Conservation (phyloP, 805 yeast species). For the Pichia nanzhaoensis region DNA sequence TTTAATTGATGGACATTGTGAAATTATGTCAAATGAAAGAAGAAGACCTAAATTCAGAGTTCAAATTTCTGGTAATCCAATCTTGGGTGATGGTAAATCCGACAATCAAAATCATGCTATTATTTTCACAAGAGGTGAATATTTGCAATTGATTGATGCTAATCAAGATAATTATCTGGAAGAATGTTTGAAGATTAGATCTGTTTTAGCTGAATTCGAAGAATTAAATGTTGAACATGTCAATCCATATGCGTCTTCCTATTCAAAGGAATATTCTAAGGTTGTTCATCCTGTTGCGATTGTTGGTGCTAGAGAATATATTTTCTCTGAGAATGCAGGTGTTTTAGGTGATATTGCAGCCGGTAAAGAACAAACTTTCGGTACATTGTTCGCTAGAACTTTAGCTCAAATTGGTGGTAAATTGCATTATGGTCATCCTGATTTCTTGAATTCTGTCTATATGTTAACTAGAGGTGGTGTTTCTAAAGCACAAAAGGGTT, state of each 20-base stretch:
- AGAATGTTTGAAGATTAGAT: slow-evolving; percentile 78
- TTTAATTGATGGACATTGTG: slow-evolving; percentile 76
- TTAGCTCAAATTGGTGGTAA: slow-evolving; percentile 81
- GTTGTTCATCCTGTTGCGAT: slow-evolving; percentile 67
- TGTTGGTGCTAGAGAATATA: slow-evolving; percentile 82
- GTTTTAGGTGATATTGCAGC: slow-evolving; percentile 86
- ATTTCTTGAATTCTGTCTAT: slow-evolving; percentile 65
- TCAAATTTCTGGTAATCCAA: slow-evolving; percentile 76
- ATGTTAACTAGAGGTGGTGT: slow-evolving; percentile 88
- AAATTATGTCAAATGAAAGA: slow-evolving; percentile 62
- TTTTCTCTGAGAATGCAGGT: slow-evolving; percentile 82
- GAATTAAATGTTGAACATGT: slow-evolving; percentile 69
- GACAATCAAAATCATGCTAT: slow-evolving; percentile 81
- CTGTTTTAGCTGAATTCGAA: slow-evolving; percentile 77
- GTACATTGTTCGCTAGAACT: slow-evolving; percentile 79
- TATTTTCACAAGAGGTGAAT: slow-evolving; percentile 79
- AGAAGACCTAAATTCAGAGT: slow-evolving; percentile 73
- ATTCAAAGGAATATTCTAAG: slow-evolving; percentile 48
- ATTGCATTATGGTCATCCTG: slow-evolving; percentile 85
- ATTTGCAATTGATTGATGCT: slow-evolving; percentile 78
- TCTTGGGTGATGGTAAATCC: slow-evolving; percentile 83
- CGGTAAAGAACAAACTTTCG: slow-evolving; percentile 85
- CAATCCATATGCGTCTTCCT: slow-evolving; percentile 73
- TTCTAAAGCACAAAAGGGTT: slow-evolving; percentile 80
- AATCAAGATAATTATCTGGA: slow-evolving; percentile 82